Evolutionary conservation across 192 early-diverging fungal species (phyloP).

Genomic region (Coemansia guatemalensis): DNA sequence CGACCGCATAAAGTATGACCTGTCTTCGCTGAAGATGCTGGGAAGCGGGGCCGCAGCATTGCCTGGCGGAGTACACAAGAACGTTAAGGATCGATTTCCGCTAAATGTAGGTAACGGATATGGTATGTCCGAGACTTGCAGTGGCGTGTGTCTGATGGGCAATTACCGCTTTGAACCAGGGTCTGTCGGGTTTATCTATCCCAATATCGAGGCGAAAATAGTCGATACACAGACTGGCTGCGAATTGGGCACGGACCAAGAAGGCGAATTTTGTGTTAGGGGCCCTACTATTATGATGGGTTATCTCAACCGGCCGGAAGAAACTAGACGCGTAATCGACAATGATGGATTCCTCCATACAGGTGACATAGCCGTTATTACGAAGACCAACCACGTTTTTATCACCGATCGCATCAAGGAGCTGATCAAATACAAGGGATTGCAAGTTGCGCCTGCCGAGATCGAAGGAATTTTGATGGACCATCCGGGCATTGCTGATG

Average conservation of each 20-base stretch:
- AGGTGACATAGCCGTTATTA: conserved; percentile 73
- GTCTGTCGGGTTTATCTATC: conserved; percentile 69
- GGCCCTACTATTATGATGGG: conserved; percentile 85
- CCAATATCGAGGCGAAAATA: conserved; percentile 71
- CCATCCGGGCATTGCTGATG: conserved; percentile 66
- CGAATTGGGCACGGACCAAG: conserved; percentile 49
- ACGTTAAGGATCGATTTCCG: conserved; percentile 39
- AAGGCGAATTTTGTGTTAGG: conserved; percentile 85
- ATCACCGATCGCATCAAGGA: conserved; percentile 80
- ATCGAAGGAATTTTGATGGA: conserved; percentile 71
- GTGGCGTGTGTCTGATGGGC: conserved; percentile 25
- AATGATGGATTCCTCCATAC: conserved; percentile 79
- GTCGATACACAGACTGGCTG: conserved; percentile 68
- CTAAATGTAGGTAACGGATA: conserved; percentile 52
- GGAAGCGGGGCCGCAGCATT: conserved; percentile 75
- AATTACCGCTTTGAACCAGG: conserved; percentile 32
- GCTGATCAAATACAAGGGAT: conserved; percentile 90
- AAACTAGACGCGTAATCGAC: conserved; percentile 69
- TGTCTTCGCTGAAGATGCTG: conserved; percentile 61
- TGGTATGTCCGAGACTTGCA: conserved; percentile 61
- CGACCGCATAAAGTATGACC: conserved; percentile 67
- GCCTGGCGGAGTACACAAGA: conserved; percentile 53
- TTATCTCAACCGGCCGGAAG: conserved; percentile 79
- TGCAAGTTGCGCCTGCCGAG: conserved; percentile 82
- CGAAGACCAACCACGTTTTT: conserved; percentile 62